phyloP scores from a whole-genome alignment of 805 yeast genomes.

The Maudiozyma bulderi region DNA sequence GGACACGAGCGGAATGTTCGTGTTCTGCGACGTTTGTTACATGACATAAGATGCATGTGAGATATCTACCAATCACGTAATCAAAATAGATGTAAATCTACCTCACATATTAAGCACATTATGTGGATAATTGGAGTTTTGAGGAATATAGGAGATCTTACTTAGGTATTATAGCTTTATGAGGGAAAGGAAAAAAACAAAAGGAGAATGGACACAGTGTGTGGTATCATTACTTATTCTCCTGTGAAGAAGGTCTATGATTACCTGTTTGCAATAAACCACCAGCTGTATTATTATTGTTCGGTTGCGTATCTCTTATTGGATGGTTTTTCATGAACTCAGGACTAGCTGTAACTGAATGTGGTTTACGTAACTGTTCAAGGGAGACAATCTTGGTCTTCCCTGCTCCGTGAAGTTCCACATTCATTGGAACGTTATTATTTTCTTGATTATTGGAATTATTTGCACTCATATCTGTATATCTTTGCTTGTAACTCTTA shows the following conservation, averaged over 20 bases:
- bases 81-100: no score
- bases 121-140: no score
- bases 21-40: no score
- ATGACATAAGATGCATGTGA: no score
- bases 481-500: no score
- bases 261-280: constrained; percentile 17
- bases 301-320: neutral
- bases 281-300: constrained; percentile 9
- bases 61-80: no score
- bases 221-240: neutral
- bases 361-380: constrained; percentile 19
- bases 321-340: neutral
- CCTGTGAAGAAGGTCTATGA: constrained; percentile 17
- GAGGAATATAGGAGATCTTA: no score
- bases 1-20: no score
- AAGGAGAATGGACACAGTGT: neutral
- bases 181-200: neutral
- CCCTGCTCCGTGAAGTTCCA: constrained; percentile 17
- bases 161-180: no score
- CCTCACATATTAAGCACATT: no score
- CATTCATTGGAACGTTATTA: constrained; percentile 3
- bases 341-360: constrained; percentile 11
- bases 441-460: neutral
- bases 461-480: neutral
- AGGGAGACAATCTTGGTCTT: constrained; percentile 13